These are phyloP conservation scores for Boeremia lycopersici DNA, from an alignment of 2,329 filamentous ascomycete genomes.

Conservation along the genomic window DNA sequence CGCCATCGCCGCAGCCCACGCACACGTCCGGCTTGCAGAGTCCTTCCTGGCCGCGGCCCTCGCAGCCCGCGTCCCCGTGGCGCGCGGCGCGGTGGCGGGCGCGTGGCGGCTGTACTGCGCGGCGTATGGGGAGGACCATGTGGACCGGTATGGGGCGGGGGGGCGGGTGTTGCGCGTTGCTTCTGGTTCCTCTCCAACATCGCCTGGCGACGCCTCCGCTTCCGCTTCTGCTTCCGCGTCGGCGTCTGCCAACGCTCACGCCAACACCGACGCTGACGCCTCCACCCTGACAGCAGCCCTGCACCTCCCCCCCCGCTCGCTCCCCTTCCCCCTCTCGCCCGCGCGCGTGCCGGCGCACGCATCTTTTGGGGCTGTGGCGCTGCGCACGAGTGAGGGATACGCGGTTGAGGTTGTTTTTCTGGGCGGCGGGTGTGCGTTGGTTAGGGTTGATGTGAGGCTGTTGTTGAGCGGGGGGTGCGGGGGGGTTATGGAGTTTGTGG, in stretches of 20 bases:
- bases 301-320: slow-evolving; percentile 35
- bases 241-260: too few relatives aligned
- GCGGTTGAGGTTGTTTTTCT: slow-evolving; percentile 35
- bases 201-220: too few relatives aligned
- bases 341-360: slow-evolving; percentile 39
- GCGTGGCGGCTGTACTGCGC: slow-evolving; percentile 38
- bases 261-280: slow-evolving; percentile 22
- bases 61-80: slow-evolving; percentile 31
- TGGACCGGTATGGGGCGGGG: slow-evolving; percentile 38
- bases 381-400: slow-evolving; percentile 31
- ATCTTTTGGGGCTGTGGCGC: slow-evolving; percentile 25
- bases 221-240: too few relatives aligned
- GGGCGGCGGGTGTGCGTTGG: slow-evolving; percentile 37
- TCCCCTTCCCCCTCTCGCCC: slow-evolving; percentile 23
- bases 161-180: slow-evolving; percentile 32
- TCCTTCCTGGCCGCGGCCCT: slow-evolving; percentile 26
- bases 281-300: slow-evolving; percentile 33
- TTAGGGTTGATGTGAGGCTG: slow-evolving; percentile 35
- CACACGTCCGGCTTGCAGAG: slow-evolving; percentile 15
- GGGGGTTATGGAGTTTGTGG: slow-evolving; percentile 33
- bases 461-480: slow-evolving; percentile 34
- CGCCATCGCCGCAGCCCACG: neutral
- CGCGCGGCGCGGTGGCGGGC: slow-evolving; percentile 32
- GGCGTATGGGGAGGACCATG: slow-evolving; percentile 28
- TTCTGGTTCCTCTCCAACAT: too few relatives aligned